Evolutionary conservation across 345 rosid genomes (phyloP), one percentile per base, ranked within the genome.

Genomic region (Citrus hindsii): DNA sequence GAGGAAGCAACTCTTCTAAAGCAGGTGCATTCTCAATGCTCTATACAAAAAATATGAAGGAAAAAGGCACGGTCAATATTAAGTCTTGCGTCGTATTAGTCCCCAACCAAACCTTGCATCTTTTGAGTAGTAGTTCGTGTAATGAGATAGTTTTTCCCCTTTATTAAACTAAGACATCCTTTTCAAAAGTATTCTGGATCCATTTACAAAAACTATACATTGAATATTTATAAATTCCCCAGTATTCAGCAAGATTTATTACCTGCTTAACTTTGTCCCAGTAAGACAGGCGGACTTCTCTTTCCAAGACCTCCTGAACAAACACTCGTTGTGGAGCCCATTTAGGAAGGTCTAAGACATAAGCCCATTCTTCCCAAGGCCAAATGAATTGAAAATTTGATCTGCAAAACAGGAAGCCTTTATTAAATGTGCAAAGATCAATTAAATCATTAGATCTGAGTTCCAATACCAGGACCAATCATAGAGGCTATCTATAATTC

Each of bases 361-460:
- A 89, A 71, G 93, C 98, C 99, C 99, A 96, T 83, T 96, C 99
- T 84, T 96, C 99, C 99, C 99, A 96, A 13, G 99, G 99, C 99
- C 99, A 96, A 78, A 94, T 94, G 86, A 94, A 94, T 77, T 96
- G 98, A 79, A 96, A 96, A 83, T 96, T 96, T 76, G 99, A 96
- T 81, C 99, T 96, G 89, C 46, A 79, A 80, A 27, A 62, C 79
- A 76, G 25, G 46, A 85, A 80, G 9, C 25, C 42, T 77, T 69
- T 28, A 53, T 67, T 71, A 77, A 53, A 51, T 59, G 46, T 18
- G 74, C 18, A 40, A 12, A 55, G 27, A 78, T 70, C 62, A 76
- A 42, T 40, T 35, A 5, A 32, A 66, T 24, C 22, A 30, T 9
- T 53, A 13, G 24, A 53, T 51, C 28, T 2, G 56, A 42, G 42